phyloP scores from a whole-genome alignment of 108 stramenopile species.

The Pseudonitzschia pungens region DNA sequence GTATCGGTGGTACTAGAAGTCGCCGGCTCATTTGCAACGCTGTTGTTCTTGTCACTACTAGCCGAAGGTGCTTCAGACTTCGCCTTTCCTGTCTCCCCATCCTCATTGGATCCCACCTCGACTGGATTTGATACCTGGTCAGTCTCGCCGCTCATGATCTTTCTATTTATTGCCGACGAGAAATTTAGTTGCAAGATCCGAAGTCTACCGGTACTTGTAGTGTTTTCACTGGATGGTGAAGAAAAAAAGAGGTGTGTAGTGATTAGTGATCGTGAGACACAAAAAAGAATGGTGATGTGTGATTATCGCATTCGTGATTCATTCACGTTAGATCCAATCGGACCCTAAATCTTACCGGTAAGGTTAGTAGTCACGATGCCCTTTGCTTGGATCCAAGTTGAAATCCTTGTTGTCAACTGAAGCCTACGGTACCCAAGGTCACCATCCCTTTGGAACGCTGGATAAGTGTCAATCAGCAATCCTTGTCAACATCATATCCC shows the following conservation, averaged over 20 bases:
- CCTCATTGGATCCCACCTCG: not conserved
- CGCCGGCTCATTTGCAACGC: not conserved
- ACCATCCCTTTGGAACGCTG: too few relatives aligned
- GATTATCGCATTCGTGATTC: not conserved
- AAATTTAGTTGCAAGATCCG: too few relatives aligned
- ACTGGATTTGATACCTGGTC: not conserved
- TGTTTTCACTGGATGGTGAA: not conserved
- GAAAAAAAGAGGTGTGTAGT: not conserved
- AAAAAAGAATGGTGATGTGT: not conserved
- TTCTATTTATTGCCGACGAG: not conserved
- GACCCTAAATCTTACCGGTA: too few relatives aligned
- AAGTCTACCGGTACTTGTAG: not conserved
- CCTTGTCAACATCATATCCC: too few relatives aligned
- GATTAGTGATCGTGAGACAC: not conserved
- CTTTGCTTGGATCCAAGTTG: too few relatives aligned
- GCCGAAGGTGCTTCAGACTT: not conserved
- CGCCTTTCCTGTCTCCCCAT: not conserved
- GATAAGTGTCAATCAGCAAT: too few relatives aligned
- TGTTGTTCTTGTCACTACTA: not conserved
- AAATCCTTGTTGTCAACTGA: too few relatives aligned
- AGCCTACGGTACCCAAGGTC: too few relatives aligned
- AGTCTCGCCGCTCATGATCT: slow-evolving; percentile 8
- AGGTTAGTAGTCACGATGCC: too few relatives aligned
- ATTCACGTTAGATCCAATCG: not conserved
- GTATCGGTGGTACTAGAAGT: not conserved